Percentiles rank a stretch among this genome's conserved stretches.
phyloP scores from a whole-genome alignment of 2,329 filamentous ascomycete genomes.

The Trichophyton rubrum region DNA sequence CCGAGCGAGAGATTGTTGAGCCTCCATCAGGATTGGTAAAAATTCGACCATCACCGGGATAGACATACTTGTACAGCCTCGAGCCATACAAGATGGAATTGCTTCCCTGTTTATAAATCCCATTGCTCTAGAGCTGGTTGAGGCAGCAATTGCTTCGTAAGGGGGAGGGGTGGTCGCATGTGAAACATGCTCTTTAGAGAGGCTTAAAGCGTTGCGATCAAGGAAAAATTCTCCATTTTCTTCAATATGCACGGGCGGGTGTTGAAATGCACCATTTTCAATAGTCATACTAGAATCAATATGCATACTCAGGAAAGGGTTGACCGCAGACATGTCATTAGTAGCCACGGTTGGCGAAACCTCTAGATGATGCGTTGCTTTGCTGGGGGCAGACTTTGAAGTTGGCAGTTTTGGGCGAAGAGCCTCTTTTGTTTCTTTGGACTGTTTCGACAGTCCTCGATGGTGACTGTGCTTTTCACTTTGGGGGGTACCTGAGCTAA shows the following conservation, averaged over 20 bases:
- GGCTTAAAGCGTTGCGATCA: conserved; percentile 28
- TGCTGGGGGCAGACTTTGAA: neutral
- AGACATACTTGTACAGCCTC: conserved; percentile 23
- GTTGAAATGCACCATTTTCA: neutral
- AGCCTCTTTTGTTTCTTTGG: conserved; percentile 15
- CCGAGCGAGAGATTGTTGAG: conserved; percentile 19
- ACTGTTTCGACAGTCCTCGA: conserved; percentile 17
- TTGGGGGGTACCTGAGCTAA: conserved; percentile 23
- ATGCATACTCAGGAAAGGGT: conserved; percentile 14
- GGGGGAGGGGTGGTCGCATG: conserved; percentile 31
- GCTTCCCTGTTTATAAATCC: conserved; percentile 30
- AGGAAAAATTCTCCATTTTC: conserved; percentile 24
- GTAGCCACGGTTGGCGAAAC: neutral
- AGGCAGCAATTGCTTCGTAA: conserved; percentile 32
- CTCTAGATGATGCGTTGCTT: neutral
- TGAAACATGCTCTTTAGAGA: conserved; percentile 24
- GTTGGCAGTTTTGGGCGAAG: conserved; percentile 16
- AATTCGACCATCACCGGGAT: conserved; percentile 33
- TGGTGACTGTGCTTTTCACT: conserved; percentile 18
- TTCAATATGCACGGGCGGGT: neutral
- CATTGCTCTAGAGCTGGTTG: conserved; percentile 31
- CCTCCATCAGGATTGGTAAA: conserved; percentile 29
- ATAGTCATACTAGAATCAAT: neutral
- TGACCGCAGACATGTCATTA: neutral
- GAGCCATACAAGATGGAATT: conserved; percentile 20